These are phyloP conservation scores for Lactifluus echinatus DNA, from an alignment of 768 basidiomycete genomes.

Conservation along the genomic window DNA sequence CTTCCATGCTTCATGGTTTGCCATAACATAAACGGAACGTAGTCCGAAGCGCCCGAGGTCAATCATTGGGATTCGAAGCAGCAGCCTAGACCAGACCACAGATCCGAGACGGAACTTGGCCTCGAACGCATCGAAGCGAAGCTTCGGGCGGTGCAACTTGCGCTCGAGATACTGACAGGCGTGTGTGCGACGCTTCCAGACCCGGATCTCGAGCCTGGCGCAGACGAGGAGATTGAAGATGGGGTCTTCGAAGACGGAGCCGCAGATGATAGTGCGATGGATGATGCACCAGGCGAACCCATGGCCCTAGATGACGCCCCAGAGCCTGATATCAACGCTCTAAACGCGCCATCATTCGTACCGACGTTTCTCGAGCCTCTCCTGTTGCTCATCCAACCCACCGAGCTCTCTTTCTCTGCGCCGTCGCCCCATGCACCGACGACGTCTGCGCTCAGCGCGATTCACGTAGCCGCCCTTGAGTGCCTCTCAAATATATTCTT, in stretches of 20 bases:
- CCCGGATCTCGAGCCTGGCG: conserved; percentile 39
- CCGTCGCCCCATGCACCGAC: conserved; percentile 80
- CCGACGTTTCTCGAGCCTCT: conserved; percentile 60
- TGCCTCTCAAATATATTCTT: conserved; percentile 87
- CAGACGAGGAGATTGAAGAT: conserved; percentile 27
- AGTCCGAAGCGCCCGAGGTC: conserved; percentile 50
- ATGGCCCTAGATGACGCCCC: conserved; percentile 22
- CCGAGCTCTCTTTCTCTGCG: conserved; percentile 68
- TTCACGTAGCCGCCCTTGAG: conserved; percentile 80
- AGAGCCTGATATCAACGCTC: conserved; percentile 7
- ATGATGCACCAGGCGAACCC: conserved; percentile 26
- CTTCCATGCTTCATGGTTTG: background rate
- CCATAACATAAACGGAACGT: too few relatives aligned
- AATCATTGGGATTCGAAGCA: conserved; percentile 1
- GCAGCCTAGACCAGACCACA: conserved; percentile 54
- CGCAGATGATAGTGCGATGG: conserved; percentile 31
- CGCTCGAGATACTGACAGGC: conserved; percentile 83
- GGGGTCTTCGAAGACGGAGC: conserved; percentile 41
- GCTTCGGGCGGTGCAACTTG: conserved; percentile 67
- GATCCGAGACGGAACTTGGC: conserved; percentile 54
- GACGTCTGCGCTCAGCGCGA: conserved; percentile 73
- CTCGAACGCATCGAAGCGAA: conserved; percentile 65
- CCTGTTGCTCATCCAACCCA: conserved; percentile 63
- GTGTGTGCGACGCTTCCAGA: conserved; percentile 84
- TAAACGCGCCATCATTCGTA: conserved; percentile 37